These are phyloP conservation scores for Tephrocybe sp. DNA, from an alignment of 768 basidiomycete genomes.

Conservation along the genomic window DNA sequence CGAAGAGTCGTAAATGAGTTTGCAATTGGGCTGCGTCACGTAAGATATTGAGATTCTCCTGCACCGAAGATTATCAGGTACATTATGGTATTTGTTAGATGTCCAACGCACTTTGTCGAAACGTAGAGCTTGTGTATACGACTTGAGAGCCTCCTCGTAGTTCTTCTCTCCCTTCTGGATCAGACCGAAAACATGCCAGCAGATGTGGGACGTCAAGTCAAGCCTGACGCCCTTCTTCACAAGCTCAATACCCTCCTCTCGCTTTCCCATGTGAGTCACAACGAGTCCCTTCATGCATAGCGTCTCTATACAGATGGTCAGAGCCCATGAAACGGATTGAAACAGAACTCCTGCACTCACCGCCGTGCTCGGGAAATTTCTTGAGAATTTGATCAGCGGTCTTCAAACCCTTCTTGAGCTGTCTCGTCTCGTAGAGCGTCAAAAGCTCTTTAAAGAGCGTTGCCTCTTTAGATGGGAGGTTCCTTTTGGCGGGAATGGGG, in stretches of 20 bases:
- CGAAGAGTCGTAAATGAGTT: conserved; percentile 82
- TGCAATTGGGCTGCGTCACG: conserved; percentile 89
- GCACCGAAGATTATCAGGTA: conserved; percentile 9
- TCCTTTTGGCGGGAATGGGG: conserved; percentile 45
- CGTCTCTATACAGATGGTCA: conserved; percentile 61
- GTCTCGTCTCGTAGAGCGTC: conserved; percentile 83
- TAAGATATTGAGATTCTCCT: conserved; percentile 95
- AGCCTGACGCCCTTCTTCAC: conserved; percentile 82
- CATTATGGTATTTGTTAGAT: neutral
- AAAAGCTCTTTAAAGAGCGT: conserved; percentile 85
- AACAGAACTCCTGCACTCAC: conserved; percentile 44
- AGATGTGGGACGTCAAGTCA: conserved; percentile 89
- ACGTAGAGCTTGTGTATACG: conserved; percentile 84
- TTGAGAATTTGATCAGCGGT: conserved; percentile 92
- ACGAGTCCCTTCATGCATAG: conserved; percentile 96
- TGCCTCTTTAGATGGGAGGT: conserved; percentile 80
- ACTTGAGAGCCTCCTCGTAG: conserved; percentile 91
- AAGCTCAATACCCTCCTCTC: conserved; percentile 79
- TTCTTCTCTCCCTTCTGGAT: conserved; percentile 94
- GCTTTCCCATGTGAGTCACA: conserved; percentile 74
- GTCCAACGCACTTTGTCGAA: conserved; percentile 76
- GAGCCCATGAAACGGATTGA: neutral
- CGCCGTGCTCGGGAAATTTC: conserved; percentile 95
- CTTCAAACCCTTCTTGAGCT: conserved; percentile 88
- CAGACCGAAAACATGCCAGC: conserved; percentile 98